Conservation (phyloP, 1,284 basidiomycete species). For the Cutaneotrichosporon mucoides region DNA sequence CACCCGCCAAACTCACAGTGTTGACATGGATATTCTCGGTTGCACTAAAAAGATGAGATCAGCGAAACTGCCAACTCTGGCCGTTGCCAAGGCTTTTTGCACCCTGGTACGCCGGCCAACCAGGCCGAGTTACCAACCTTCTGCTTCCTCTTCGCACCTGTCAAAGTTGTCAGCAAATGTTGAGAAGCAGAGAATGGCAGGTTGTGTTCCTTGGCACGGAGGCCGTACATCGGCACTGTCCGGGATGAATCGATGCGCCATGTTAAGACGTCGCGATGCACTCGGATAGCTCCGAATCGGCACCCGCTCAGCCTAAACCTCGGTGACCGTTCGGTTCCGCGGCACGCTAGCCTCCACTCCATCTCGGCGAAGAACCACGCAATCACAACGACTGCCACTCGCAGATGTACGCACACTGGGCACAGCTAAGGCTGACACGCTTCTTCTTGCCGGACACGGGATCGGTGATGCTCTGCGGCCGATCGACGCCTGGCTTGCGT, state of each 20-base stretch:
- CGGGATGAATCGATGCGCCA: too few relatives aligned
- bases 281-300: too few relatives aligned
- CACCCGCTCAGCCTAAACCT: too few relatives aligned
- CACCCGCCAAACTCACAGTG: slow-evolving; percentile 39
- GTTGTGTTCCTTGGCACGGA: too few relatives aligned
- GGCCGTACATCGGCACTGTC: too few relatives aligned
- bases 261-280: too few relatives aligned
- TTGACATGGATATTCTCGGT: slow-evolving; percentile 50
- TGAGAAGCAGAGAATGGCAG: too few relatives aligned
- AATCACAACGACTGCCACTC: not conserved
- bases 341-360: too few relatives aligned
- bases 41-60: slow-evolving; percentile 30
- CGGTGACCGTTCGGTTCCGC: too few relatives aligned
- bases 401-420: slow-evolving; percentile 42
- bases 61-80: too few relatives aligned
- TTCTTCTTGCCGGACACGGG: slow-evolving; percentile 44
- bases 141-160: slow-evolving; percentile 48
- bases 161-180: slow-evolving; percentile 4
- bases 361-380: too few relatives aligned
- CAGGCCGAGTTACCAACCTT: slow-evolving; percentile 27
- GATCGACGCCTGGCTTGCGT: slow-evolving; percentile 18
- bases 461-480: slow-evolving; percentile 19
- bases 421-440: slow-evolving; percentile 47
- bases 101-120: not conserved
- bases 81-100: not conserved